Base-by-base conservation (phyloP, 2,329 filamentous ascomycete species). In the Apiospora aurea region DNA sequence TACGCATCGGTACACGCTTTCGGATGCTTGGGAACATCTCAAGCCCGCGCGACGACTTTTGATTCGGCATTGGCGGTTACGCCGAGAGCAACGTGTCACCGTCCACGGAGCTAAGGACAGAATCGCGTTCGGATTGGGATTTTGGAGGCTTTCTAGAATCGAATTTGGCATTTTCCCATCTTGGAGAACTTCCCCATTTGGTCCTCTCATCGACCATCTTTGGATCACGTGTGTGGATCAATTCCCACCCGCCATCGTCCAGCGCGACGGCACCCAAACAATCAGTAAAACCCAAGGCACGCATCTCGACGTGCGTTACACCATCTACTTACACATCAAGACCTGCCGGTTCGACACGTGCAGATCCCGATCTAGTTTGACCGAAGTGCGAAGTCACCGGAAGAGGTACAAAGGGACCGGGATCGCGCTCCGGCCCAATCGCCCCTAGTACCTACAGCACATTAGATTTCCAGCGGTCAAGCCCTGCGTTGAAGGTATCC, bases 201-300 rank as follows among this genome's bases (percentile, higher is more conserved):
- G 57, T n/a, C 57, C 21, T 64, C 34, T 16, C 57, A 24, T n/a
- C 29, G 21, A 41, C 57, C 57, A 41, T 41, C 29, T 38, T 41
- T 41, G 34, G 10, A 64, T 64, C 57, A 41, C 57, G 57, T 41
- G 57, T 34, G 57, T 64, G 57, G 57, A 24, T 64, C 57, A 64
- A 41, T 41, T 11, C 57, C 57, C 57, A 64, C 57, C 11, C 11
- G 4, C 57, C 57, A 64, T 64, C 10, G 34, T 18, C 57, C 57
- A n/a, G 57, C 57, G 57, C 57, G 34, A 41, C 57, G 21, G 57
- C 57, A 41, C 57, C 57, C 57, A 64, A n/a, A 64, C 57, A 64
- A 41, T 14, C 57, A 11, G 57, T 64, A n/a, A 34, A 24, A 41
- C 57, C 3, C 41, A 18, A 64, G 34, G 57, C 57, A 64, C 29